Conservation (phyloP, 768 basidiomycete genomes). For the Boletus vinaceobasis region DNA sequence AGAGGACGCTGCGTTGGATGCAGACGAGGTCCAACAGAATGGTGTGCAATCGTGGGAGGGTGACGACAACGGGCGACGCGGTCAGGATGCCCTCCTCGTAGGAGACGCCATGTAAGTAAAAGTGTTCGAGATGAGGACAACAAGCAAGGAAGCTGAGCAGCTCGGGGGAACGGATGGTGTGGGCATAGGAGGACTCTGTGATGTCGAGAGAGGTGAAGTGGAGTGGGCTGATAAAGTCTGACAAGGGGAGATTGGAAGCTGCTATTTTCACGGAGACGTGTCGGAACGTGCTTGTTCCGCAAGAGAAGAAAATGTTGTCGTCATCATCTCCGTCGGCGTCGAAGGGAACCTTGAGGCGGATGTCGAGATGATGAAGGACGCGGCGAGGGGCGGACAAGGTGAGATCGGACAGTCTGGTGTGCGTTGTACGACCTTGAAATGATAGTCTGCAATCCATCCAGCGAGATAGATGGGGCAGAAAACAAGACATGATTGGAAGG, state of each 20-base stretch:
- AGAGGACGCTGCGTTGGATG: conserved; percentile 61
- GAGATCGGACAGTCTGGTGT: conserved; percentile 29
- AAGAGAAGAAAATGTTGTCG: conserved; percentile 27
- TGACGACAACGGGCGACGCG: conserved; percentile 38
- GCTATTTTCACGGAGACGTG: conserved; percentile 47
- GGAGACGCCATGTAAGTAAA: conserved; percentile 54
- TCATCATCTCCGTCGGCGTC: conserved; percentile 19
- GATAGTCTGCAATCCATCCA: conserved; percentile 54
- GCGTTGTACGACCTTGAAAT: conserved; percentile 31
- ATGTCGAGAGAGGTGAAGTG: conserved; percentile 58
- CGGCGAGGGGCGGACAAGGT: conserved; percentile 15
- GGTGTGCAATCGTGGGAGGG: conserved; percentile 56
- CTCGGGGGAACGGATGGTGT: conserved; percentile 43
- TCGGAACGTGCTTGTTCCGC: conserved; percentile 35
- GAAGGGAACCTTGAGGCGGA: conserved; percentile 26
- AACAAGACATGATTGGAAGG: conserved; percentile 61
- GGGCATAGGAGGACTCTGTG: conserved; percentile 42
- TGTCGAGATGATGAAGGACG: conserved; percentile 28
- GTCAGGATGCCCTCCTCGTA: conserved; percentile 38
- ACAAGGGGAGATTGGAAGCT: conserved; percentile 48
- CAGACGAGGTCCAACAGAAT: conserved; percentile 58
- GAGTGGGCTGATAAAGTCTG: conserved; percentile 43
- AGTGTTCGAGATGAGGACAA: conserved; percentile 58
- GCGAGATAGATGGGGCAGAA: conserved; percentile 53
- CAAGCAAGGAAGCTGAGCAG: conserved; percentile 59